Base-by-base conservation (phyloP, 73 alveolate species). In the Paramecium caudatum region DNA sequence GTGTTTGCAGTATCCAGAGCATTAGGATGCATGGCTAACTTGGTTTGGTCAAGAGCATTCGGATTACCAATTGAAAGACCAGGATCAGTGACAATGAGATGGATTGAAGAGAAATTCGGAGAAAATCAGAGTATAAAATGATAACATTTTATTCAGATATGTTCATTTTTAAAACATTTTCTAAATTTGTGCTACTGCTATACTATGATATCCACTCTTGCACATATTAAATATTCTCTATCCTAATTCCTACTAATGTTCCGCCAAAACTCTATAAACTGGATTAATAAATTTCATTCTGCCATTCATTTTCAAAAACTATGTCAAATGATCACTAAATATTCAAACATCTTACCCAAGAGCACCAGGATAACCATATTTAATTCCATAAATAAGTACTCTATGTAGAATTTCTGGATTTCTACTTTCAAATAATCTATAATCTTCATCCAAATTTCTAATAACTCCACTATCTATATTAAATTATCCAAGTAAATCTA, bases 1-100 rank as follows among this genome's bases (percentile, higher is more conserved):
- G 90, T 96, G 9, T 97, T 97, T 88, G 99, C 99, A 21, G 98
- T 97, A 45, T 94, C 99, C 7, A 94, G 99, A 47, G 96, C 98
- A 12, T 87, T 95, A 39, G 99, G 99, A 41, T 94, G 96, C 34
- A 93, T 91, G 95, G 82, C 99, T 45, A 95, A 95, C 69, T 91
- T 92, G 39, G 95, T 97, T 9, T 97, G 99, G 99, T 78, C 93
- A 63, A 94, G 98, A 82, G 97, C 98, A 2, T 91, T 95, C 70
- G 97, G 97, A 62, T 81, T 96, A 46, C 99, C 99, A 23, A 96
- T 96, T 43, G 99, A 96, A 87, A 93, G 99, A 91, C 99, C 99
- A 12, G 93, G 84, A 62, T 86, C 93, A 39, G 43, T 74, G 30
- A 74, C 88, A 21, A 4, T 74, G 3, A 74, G 68, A 74, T 74